Conservation (phyloP, 192 early-diverging fungal species). For the Mortierella antarctica region DNA sequence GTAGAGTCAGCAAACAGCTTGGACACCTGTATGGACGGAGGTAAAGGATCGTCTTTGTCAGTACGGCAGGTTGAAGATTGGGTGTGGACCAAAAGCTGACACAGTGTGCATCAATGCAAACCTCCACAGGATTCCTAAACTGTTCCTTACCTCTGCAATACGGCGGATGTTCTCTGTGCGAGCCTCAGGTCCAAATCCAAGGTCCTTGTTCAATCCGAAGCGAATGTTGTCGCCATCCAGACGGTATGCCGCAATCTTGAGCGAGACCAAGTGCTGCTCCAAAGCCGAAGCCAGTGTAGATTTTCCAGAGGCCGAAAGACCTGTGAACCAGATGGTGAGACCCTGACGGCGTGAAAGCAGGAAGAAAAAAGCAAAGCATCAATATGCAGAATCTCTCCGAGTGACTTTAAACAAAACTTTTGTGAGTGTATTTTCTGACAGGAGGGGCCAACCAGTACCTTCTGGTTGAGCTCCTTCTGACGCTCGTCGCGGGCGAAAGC, state of each 20-base stretch:
- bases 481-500: conserved; percentile 80
- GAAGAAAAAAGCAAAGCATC: background rate
- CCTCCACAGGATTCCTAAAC: background rate
- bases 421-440: conserved; percentile 1
- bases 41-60: background rate
- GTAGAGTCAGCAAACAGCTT: conserved; percentile 94
- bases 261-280: conserved; percentile 87
- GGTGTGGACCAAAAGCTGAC: no score
- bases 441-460: conserved; percentile 39
- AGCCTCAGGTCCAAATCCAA: conserved; percentile 91
- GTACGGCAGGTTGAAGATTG: no score
- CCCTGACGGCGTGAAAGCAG: conserved; percentile 59
- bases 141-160: conserved; percentile 79
- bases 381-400: background rate
- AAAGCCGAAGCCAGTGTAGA: conserved; percentile 91
- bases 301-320: conserved; percentile 94
- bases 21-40: conserved; percentile 61
- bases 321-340: conserved; percentile 94
- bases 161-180: conserved; percentile 96
- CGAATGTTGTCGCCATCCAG: conserved; percentile 98
- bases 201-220: conserved; percentile 96
- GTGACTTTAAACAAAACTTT: background rate
- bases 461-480: conserved; percentile 73
- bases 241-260: conserved; percentile 82
- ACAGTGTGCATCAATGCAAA: no score